These are phyloP conservation scores for Metschnikowia baotianmanensis DNA, from an alignment of 805 yeast species.

Conservation along the genomic window DNA sequence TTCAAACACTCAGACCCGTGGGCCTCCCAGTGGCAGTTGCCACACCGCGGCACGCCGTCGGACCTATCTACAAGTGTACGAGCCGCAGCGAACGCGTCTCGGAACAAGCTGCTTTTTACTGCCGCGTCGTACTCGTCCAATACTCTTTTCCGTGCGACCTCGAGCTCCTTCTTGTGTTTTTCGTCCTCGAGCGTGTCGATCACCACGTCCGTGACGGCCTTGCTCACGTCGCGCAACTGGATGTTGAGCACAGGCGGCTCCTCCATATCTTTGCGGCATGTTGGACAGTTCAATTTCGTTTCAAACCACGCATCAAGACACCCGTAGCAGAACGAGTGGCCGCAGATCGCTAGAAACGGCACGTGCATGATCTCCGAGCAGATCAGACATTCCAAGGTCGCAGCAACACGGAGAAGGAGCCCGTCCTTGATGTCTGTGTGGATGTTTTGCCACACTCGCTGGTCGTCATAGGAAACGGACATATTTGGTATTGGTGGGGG, in stretches of 20 bases:
- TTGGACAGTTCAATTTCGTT: slow-evolving; percentile 61
- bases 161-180: slow-evolving; percentile 23
- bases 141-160: slow-evolving; percentile 26
- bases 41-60: slow-evolving; percentile 74
- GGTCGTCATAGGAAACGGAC: slow-evolving; percentile 18
- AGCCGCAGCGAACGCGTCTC: slow-evolving; percentile 49
- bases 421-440: slow-evolving; percentile 24
- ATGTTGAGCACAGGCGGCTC: slow-evolving; percentile 54
- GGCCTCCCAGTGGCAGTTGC: slow-evolving; percentile 79
- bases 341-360: slow-evolving; percentile 65
- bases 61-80: slow-evolving; percentile 55
- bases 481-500: slow-evolving; percentile 1
- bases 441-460: slow-evolving; percentile 15
- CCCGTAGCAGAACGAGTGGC: slow-evolving; percentile 71
- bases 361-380: slow-evolving; percentile 69
- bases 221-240: slow-evolving; percentile 46
- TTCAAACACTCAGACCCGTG: slow-evolving; percentile 65
- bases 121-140: slow-evolving; percentile 42
- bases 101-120: slow-evolving; percentile 40
- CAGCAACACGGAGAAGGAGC: slow-evolving; percentile 20
- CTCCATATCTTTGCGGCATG: slow-evolving; percentile 53
- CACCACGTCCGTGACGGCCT: slow-evolving; percentile 37
- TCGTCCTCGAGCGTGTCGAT: slow-evolving; percentile 30
- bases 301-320: slow-evolving; percentile 63
- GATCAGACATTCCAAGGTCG: slow-evolving; percentile 52